Evolutionary conservation across 1,284 basidiomycete genomes (phyloP).

Genomic region (Coniferiporia sulphurascens): DNA sequence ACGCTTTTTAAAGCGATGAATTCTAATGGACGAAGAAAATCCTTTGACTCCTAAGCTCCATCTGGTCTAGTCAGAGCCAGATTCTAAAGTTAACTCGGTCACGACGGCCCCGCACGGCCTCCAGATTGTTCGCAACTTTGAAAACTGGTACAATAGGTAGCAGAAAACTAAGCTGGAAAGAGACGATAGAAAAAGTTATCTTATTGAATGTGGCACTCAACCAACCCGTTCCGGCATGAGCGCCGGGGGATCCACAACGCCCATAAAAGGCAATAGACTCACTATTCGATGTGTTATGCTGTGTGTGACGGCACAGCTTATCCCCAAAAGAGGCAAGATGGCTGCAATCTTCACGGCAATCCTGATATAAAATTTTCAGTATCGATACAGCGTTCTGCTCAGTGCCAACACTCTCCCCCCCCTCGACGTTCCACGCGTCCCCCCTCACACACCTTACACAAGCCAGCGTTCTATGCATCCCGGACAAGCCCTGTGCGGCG

Average conservation of each 20-base stretch:
- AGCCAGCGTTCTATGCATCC: slow-evolving; percentile 54
- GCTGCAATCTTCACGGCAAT: neutral
- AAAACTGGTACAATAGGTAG: too few relatives aligned
- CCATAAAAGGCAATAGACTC: neutral
- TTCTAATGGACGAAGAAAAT: too few relatives aligned
- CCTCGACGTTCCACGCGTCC: slow-evolving; percentile 6
- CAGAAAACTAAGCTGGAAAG: too few relatives aligned
- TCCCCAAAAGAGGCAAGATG: neutral
- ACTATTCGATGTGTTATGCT: neutral
- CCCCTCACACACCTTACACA: neutral
- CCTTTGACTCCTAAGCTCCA: too few relatives aligned
- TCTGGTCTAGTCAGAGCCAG: too few relatives aligned
- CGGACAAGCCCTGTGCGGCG: slow-evolving; percentile 35
- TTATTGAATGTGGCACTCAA: too few relatives aligned
- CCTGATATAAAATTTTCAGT: neutral
- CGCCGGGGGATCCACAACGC: neutral
- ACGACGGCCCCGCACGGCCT: too few relatives aligned
- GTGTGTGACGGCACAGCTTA: neutral
- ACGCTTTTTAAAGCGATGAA: too few relatives aligned
- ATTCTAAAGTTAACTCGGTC: too few relatives aligned
- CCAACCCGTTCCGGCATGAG: too few relatives aligned
- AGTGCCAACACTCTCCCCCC: neutral
- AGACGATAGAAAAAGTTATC: too few relatives aligned
- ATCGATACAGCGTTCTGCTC: neutral
- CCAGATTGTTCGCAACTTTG: too few relatives aligned